Percentiles rank a stretch among this genome's conserved stretches.
Conservation (phyloP, 305 asterid species). For the Solanum hybrid region DNA sequence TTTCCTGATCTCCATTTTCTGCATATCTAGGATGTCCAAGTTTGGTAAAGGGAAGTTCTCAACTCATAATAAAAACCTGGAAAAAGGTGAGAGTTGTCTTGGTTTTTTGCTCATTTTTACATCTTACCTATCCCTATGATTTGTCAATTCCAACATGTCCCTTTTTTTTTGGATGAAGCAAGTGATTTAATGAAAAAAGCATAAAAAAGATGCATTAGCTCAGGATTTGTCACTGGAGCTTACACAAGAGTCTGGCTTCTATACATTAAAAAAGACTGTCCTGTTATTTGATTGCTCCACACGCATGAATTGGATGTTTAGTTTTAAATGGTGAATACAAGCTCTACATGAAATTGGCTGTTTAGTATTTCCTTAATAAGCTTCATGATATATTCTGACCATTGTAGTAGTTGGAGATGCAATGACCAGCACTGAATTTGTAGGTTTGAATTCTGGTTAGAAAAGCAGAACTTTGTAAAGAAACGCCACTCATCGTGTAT, state of each 20-base stretch:
- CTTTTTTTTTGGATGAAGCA: not conserved
- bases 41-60: constrained; percentile 43
- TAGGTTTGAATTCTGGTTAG: not conserved
- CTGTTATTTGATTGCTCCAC: not conserved
- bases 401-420: not conserved
- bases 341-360: not conserved
- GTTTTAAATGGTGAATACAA: not conserved
- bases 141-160: not conserved
- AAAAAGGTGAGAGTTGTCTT: constrained; percentile 39
- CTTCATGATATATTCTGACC: not conserved
- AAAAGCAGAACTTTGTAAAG: not conserved
- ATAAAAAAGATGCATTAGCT: not conserved
- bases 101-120: not conserved
- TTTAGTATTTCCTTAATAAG: not conserved
- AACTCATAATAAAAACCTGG: constrained; percentile 31
- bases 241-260: not conserved
- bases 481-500: not conserved
- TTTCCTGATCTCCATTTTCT: constrained; percentile 17
- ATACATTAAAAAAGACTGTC: not conserved
- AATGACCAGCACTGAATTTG: not conserved
- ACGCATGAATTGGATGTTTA: not conserved
- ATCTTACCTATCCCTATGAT: not conserved
- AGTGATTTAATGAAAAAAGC: not conserved
- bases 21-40: constrained; percentile 42
- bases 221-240: not conserved